Base-by-base conservation (phyloP, 495 filamentous ascomycete species). In the Tuber borchii region DNA sequence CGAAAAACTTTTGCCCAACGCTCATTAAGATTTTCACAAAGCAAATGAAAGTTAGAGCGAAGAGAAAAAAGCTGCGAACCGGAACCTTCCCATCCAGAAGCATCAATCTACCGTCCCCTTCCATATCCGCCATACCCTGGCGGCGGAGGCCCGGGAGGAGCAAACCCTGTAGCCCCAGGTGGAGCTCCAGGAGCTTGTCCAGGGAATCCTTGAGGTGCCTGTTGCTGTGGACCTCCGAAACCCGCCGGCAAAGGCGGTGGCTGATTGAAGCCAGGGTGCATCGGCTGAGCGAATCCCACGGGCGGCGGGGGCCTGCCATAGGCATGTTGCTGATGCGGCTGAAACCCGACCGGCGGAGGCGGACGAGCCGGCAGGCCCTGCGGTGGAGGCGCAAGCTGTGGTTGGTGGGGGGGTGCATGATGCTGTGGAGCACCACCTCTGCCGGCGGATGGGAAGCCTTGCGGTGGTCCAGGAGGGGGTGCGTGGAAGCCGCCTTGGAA, bases 321-420 rank as follows among this genome's bases (percentile, higher is more conserved):
- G 26, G 73, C 74, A 20, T 80, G 79, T 22, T 77, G 78, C 45
- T 81, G 79, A 8, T 78, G 75, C 34, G 77, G 75, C 16, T 81
- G 79, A 46, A 81, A 81, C 19, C 79, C 79, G 8, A 81, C 79
- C 31, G 79, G 79, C 16, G 79, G 79, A 31, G 79, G 79, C 40
- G 79, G 79, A 42, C 81, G 73, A n/a, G 81, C 81, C 42, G 81
- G 81, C 26, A 82, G 77, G 22, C 81, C 81, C 40, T 82, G 80
- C 1, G 81, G 81, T 22, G 81, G 81, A 12, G 80, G 80, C 26
- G 79, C 80, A 68, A 79, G 81, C 45, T 82, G 81, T n/a, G 80
- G 71, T 48, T 82, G 81, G 68, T 81, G 80, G 19, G 73, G 71
- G 16, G 76, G 80, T 46, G 74, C 78, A 42, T 76, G 74, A 69